Conservation (phyloP, 2,329 filamentous ascomycete species). For the Ceratocystis harringtonii region DNA sequence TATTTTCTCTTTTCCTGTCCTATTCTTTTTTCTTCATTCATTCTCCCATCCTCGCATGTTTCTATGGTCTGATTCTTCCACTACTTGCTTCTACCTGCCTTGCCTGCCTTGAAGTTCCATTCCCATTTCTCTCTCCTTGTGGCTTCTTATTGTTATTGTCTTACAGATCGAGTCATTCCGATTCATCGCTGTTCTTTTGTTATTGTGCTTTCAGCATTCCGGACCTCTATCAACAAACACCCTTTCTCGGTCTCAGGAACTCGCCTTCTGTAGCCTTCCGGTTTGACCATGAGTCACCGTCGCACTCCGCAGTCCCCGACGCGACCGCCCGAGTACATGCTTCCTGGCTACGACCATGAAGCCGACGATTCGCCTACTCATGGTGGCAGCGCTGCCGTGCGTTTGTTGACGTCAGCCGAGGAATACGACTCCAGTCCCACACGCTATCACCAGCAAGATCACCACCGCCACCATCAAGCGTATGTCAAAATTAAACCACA, state of each 20-base stretch:
- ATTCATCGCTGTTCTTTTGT: neutral
- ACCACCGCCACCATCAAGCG: constrained; percentile 26
- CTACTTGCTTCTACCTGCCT: neutral
- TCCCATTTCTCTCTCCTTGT: neutral
- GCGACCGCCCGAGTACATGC: constrained; percentile 42
- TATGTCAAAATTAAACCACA: constrained; percentile 28
- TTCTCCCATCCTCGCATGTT: neutral
- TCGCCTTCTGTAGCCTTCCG: neutral
- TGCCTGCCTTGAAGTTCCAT: neutral
- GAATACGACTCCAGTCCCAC: constrained; percentile 26
- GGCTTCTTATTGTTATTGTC: neutral
- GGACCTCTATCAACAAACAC: neutral
- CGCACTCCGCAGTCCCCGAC: constrained; percentile 26
- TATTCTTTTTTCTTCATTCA: neutral
- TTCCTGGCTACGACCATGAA: constrained; percentile 41
- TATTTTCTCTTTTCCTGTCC: neutral
- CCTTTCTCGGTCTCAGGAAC: neutral
- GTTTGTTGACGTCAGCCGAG: constrained; percentile 48
- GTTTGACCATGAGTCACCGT: constrained; percentile 14
- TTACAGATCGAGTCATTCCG: neutral
- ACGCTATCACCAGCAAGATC: constrained; percentile 23
- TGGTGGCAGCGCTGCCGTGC: constrained; percentile 37
- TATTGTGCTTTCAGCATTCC: neutral
- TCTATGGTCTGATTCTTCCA: neutral
- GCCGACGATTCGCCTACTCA: constrained; percentile 30